phyloP scores from a whole-genome alignment of 148 eudicot species.

The Beta vulgaris region DNA sequence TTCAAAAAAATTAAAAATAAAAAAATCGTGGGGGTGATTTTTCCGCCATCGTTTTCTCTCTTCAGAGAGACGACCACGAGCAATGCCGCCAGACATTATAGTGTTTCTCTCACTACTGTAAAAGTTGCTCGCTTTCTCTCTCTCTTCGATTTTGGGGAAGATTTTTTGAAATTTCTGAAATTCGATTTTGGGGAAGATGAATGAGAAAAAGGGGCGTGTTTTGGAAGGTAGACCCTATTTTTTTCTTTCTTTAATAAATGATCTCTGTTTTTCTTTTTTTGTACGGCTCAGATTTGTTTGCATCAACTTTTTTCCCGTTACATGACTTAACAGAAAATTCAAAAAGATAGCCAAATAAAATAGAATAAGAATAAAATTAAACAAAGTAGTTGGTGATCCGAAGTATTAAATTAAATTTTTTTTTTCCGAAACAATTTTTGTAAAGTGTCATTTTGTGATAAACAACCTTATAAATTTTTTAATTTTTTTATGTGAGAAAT shows the following conservation, averaged over 20 bases:
- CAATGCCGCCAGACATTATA: constrained; percentile 75
- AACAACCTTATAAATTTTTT: no score
- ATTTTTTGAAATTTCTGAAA: no score
- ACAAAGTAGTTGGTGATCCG: no score
- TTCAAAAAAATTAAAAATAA: background rate
- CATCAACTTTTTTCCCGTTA: background rate
- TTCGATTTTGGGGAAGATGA: no score
- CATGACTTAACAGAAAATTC: background rate
- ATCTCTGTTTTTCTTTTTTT: background rate
- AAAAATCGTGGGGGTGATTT: constrained; percentile 70
- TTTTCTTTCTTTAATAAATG: background rate
- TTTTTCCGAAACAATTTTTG: no score
- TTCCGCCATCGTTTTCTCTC: constrained; percentile 87
- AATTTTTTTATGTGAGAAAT: no score
- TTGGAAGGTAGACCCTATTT: background rate
- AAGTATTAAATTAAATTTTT: no score
- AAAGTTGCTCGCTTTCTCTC: background rate
- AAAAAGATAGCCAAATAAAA: background rate
- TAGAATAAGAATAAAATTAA: background rate
- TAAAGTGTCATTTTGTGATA: no score
- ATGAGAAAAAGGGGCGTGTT: no score
- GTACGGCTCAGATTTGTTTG: constrained; percentile 17
- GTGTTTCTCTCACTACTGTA: constrained; percentile 3
- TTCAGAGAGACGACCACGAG: constrained; percentile 80
- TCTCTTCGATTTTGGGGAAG: background rate